These are phyloP conservation scores for Rhizopogon salebrosus DNA, from an alignment of 768 basidiomycete genomes.

Conservation along the genomic window DNA sequence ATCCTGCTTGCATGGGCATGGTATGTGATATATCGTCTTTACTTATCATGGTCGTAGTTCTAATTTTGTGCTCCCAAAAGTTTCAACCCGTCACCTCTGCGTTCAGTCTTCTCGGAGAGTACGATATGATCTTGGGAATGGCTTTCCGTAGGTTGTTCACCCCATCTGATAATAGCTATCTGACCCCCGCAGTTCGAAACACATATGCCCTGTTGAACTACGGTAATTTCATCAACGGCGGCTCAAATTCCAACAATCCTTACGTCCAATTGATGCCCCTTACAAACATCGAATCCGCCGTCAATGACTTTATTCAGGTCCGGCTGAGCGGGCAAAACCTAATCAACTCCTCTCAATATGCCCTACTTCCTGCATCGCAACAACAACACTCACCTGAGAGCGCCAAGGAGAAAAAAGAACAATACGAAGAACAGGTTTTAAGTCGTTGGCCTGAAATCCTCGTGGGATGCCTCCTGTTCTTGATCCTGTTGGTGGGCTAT, in stretches of 20 bases:
- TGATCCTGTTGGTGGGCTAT: constrained; percentile 40
- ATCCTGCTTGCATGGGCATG: constrained; percentile 59
- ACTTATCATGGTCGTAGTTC: background rate
- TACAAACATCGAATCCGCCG: constrained; percentile 47
- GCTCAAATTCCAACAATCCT: constrained; percentile 46
- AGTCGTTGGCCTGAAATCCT: constrained; percentile 75
- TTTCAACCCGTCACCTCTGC: constrained; percentile 84
- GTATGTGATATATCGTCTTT: constrained; percentile 34
- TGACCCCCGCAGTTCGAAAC: constrained; percentile 56
- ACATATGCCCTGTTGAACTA: constrained; percentile 68
- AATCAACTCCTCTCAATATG: constrained; percentile 46
- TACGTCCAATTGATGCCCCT: constrained; percentile 67
- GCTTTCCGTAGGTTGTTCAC: constrained; percentile 52
- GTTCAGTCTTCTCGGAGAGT: constrained; percentile 71
- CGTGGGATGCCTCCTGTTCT: constrained; percentile 48
- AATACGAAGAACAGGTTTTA: constrained; percentile 55
- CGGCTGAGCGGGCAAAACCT: constrained; percentile 59
- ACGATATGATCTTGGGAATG: constrained; percentile 83
- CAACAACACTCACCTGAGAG: constrained; percentile 59
- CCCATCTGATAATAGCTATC: background rate
- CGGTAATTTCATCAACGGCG: constrained; percentile 58
- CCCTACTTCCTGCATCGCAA: constrained; percentile 56
- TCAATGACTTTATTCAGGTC: constrained; percentile 59
- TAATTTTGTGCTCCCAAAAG: constrained; percentile 27
- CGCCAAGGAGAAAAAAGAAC: constrained; percentile 61